Conservation (phyloP, 2,329 filamentous ascomycete species). For the Fusarium austroafricanum region DNA sequence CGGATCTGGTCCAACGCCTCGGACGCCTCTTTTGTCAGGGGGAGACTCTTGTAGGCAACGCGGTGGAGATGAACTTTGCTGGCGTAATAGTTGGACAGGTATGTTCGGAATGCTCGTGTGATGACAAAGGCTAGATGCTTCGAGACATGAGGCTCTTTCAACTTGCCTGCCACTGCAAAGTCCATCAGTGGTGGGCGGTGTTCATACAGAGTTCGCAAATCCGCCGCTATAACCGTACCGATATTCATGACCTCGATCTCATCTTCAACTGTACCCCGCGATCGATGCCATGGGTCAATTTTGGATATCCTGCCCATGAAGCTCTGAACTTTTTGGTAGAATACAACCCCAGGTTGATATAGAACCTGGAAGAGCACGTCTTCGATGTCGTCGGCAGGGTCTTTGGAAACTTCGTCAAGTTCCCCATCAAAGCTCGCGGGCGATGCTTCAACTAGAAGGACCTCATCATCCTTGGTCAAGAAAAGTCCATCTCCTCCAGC, state of each 20-base stretch:
- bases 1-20: slow-evolving; percentile 63
- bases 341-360: slow-evolving; percentile 66
- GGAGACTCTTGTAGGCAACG: slow-evolving; percentile 66
- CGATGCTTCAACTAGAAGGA: slow-evolving; percentile 58
- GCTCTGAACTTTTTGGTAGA: slow-evolving; percentile 68
- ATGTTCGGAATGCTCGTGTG: slow-evolving; percentile 65
- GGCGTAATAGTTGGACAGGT: slow-evolving; percentile 67
- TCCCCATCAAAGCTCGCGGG: slow-evolving; percentile 52
- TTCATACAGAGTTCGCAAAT: slow-evolving; percentile 63
- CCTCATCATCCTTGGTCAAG: slow-evolving; percentile 60
- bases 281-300: slow-evolving; percentile 68
- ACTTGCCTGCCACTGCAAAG: slow-evolving; percentile 63
- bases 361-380: slow-evolving; percentile 66
- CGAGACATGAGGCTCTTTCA: slow-evolving; percentile 61
- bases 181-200: slow-evolving; percentile 66
- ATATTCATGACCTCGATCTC: slow-evolving; percentile 69
- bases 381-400: slow-evolving; percentile 54
- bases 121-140: slow-evolving; percentile 61
- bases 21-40: slow-evolving; percentile 61
- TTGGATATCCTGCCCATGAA: slow-evolving; percentile 68
- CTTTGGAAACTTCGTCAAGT: slow-evolving; percentile 40
- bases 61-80: slow-evolving; percentile 67
- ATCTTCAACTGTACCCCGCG: slow-evolving; percentile 66
- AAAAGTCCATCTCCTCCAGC: slow-evolving; percentile 68
- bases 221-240: slow-evolving; percentile 61